Evolutionary conservation across 2,329 filamentous ascomycete species (phyloP).

Genomic region (Fusarium zealandicum): DNA sequence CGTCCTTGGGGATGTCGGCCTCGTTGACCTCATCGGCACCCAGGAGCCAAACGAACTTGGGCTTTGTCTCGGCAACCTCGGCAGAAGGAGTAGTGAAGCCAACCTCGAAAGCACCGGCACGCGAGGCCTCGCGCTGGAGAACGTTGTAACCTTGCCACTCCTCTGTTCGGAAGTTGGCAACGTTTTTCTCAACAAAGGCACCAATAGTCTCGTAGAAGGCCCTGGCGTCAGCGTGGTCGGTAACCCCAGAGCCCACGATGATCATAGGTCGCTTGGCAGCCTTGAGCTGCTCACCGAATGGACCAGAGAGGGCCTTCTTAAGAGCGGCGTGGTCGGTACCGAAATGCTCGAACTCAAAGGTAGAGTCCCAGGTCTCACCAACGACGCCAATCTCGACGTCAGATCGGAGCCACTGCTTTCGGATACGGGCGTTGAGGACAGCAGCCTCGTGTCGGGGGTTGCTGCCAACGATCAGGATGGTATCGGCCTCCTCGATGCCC

Average conservation of each 20-base stretch:
- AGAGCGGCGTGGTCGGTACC: conserved; percentile 80
- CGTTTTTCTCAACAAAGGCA: conserved; percentile 90
- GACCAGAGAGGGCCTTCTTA: conserved; percentile 83
- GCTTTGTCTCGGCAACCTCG: conserved; percentile 80
- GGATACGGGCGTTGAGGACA: conserved; percentile 92
- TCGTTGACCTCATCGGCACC: conserved; percentile 91
- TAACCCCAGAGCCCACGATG: conserved; percentile 89
- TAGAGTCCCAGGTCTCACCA: conserved; percentile 90
- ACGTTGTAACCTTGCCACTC: conserved; percentile 99
- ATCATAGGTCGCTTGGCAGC: conserved; percentile 94
- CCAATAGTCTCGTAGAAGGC: conserved; percentile 92
- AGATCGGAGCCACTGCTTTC: conserved; percentile 97
- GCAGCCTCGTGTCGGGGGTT: conserved; percentile 96
- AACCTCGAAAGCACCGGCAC: conserved; percentile 92
- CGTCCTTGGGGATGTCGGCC: conserved; percentile 89
- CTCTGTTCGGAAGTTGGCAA: conserved; percentile 81
- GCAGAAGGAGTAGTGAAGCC: conserved; percentile 89
- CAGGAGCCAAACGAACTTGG: conserved; percentile 96
- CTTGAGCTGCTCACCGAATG: conserved; percentile 92
- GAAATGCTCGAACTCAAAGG: conserved; percentile 93
- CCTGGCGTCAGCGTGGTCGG: conserved; percentile 90
- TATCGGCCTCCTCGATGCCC: conserved; percentile 93
- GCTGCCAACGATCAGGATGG: conserved; percentile 89
- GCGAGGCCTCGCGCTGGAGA: conserved; percentile 90
- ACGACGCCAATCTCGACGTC: conserved; percentile 92